Evolutionary conservation across 2,329 filamentous ascomycete genomes (phyloP), one percentile per base, ranked within the genome.

Genomic region (Cytospora chrysosperma): DNA sequence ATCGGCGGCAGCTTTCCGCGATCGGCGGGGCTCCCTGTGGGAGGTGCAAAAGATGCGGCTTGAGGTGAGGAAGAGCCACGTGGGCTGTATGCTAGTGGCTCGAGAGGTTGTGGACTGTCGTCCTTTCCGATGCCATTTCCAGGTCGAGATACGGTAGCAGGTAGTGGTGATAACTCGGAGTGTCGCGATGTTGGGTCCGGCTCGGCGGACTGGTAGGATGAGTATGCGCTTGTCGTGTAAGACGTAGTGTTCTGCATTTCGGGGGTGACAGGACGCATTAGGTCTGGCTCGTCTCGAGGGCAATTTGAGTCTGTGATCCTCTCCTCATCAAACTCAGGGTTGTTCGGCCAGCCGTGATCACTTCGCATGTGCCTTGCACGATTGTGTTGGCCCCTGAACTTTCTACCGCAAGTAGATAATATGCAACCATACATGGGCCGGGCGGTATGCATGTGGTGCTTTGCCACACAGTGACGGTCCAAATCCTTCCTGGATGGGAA

Each of bases 401-500:
- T n/a, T n/a, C n/a, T n/a, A n/a, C n/a, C n/a, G 82, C 95, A 98
- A 27, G 89, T 89, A 70, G 87, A 83, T 77, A 85, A 98, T 54
- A 87, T 78, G 78, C 95, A 99, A 78, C 91, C 88, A 76, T 88
- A 97, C 79, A 96, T 88, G 51, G 87, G 82, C 5, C 95, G 93
- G 37, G 87, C 83, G 59, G 85, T 79, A 79, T 99, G 95, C 80
- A 96, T 97, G 81, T 99, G 95, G 75, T 97, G n/a, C n/a, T n/a
- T n/a, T n/a, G n/a, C n/a, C n/a, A n/a, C 97, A 77, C 92, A 85
- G 76, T 99, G 95, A 59, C 95, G 91, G 70, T 97, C 93, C 77
- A 93, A 90, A 79, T 98, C 95, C 79, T 99, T 98, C 78, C 98
- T 93, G 0, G 95, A 98, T 5, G 95, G 94, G 91, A 94, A 98